Evolutionary conservation across 2,329 filamentous ascomycete species (phyloP).

Genomic region (Tricladium varicosporioides): DNA sequence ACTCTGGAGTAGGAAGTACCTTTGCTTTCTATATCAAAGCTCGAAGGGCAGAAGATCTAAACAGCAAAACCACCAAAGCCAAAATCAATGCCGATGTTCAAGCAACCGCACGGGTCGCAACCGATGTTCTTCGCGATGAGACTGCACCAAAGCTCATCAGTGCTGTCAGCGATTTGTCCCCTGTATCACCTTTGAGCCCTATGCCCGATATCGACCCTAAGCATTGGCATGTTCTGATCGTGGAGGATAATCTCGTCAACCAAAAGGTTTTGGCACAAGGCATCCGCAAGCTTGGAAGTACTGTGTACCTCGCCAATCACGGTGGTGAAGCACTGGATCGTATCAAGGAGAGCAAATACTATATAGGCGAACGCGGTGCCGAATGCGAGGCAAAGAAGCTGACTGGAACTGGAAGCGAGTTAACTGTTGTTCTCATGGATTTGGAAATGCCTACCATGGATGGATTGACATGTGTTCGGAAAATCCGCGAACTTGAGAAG

Average conservation of each 20-base stretch:
- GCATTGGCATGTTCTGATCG: slow-evolving; percentile 71
- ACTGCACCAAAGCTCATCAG: background rate
- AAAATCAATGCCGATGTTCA: slow-evolving; percentile 61
- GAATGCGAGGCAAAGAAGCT: slow-evolving; percentile 48
- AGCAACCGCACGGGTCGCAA: slow-evolving; percentile 35
- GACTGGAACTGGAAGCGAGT: slow-evolving; percentile 25
- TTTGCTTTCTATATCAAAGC: slow-evolving; percentile 66
- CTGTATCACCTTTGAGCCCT: background rate
- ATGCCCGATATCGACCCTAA: slow-evolving; percentile 37
- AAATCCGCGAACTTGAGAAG: slow-evolving; percentile 65
- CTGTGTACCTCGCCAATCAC: slow-evolving; percentile 61
- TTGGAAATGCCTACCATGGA: slow-evolving; percentile 83
- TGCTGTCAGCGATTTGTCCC: background rate
- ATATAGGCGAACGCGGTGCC: slow-evolving; percentile 89
- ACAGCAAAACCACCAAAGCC: slow-evolving; percentile 46
- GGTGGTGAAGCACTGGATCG: slow-evolving; percentile 75
- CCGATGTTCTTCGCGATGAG: slow-evolving; percentile 8
- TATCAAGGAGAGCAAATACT: slow-evolving; percentile 54
- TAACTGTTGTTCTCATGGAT: slow-evolving; percentile 70
- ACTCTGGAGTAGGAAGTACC: slow-evolving; percentile 65
- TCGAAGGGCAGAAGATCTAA: slow-evolving; percentile 13
- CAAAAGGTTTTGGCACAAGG: slow-evolving; percentile 70
- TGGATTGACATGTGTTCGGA: slow-evolving; percentile 68
- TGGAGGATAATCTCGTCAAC: slow-evolving; percentile 82
- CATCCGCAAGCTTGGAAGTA: slow-evolving; percentile 56